phyloP scores from a whole-genome alignment of 345 rosid species.

The Populus pruinosa region DNA sequence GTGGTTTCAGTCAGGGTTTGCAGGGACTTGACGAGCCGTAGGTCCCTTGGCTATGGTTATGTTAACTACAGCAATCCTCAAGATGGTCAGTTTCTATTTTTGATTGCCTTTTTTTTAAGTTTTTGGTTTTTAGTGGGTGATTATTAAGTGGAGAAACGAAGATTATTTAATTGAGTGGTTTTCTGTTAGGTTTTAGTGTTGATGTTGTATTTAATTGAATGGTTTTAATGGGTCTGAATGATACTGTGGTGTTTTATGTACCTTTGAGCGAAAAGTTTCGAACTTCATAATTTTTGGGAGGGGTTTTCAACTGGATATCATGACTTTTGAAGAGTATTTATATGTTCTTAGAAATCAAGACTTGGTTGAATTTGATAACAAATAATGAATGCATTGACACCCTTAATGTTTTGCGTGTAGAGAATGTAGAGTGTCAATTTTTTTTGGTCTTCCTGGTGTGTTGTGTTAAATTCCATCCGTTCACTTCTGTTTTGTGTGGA shows the following conservation, averaged over 20 bases:
- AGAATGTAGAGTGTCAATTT: background rate
- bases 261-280: background rate
- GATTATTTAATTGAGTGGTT: background rate
- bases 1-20: slow-evolving; percentile 83
- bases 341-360: background rate
- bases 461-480: background rate
- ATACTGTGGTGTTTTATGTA: background rate
- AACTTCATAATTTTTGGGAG: background rate
- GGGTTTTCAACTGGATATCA: background rate
- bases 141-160: background rate
- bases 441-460: background rate
- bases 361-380: background rate
- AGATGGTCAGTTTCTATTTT: slow-evolving; percentile 52
- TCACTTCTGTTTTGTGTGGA: background rate
- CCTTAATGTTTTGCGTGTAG: background rate
- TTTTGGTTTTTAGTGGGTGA: background rate
- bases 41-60: slow-evolving; percentile 89
- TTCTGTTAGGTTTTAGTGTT: background rate
- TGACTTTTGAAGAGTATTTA: background rate
- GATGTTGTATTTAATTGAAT: background rate
- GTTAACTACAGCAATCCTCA: slow-evolving; percentile 69
- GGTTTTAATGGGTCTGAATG: background rate
- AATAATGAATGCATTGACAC: background rate
- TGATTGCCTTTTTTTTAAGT: background rate
- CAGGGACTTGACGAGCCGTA: slow-evolving; percentile 64